A percentile compares a stretch with the other conserved stretches of the same genome.
phyloP scores from a whole-genome alignment of 192 early-diverging fungal genomes.

The Kappamyces sp. region DNA sequence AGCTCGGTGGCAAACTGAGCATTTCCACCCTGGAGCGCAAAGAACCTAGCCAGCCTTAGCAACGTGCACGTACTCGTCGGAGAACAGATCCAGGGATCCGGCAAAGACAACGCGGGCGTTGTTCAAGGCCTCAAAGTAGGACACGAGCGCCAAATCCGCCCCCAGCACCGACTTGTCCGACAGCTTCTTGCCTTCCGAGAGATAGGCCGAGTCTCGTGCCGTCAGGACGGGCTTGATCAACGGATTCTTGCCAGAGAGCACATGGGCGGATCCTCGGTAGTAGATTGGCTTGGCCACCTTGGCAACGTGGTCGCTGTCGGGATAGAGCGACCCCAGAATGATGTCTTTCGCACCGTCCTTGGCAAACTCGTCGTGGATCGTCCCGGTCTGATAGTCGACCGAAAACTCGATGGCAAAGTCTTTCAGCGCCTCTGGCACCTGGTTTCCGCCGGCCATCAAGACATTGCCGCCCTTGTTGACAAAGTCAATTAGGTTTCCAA shows the following conservation, averaged over 20 bases:
- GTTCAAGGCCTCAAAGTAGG: conserved; percentile 80
- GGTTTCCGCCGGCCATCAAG: conserved; percentile 61
- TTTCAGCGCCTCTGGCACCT: conserved; percentile 61
- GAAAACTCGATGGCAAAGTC: conserved; percentile 88
- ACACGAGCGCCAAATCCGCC: conserved; percentile 62
- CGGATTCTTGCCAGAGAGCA: conserved; percentile 51
- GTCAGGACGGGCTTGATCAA: conserved; percentile 60
- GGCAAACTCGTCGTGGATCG: conserved; percentile 69
- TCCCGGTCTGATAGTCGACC: conserved; percentile 65
- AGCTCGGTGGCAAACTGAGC: conserved; percentile 66
- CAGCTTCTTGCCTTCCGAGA: conserved; percentile 39
- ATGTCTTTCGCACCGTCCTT: conserved; percentile 52
- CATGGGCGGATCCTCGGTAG: conserved; percentile 76
- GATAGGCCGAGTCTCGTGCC: conserved; percentile 59
- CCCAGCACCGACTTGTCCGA: conserved; percentile 46
- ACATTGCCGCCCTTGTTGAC: conserved; percentile 89
- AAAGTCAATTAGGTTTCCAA: conserved; percentile 69
- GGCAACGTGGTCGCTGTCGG: conserved; percentile 33
- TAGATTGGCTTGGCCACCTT: conserved; percentile 44
- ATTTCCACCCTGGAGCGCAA: conserved; percentile 49
- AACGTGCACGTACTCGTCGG: conserved; percentile 57
- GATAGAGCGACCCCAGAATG: conserved; percentile 42
- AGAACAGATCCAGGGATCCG: conserved; percentile 79
- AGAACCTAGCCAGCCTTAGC: no score
- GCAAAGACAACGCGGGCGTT: conserved; percentile 81